Conservation (phyloP, 768 basidiomycete genomes). For the Amanita brunnescens region DNA sequence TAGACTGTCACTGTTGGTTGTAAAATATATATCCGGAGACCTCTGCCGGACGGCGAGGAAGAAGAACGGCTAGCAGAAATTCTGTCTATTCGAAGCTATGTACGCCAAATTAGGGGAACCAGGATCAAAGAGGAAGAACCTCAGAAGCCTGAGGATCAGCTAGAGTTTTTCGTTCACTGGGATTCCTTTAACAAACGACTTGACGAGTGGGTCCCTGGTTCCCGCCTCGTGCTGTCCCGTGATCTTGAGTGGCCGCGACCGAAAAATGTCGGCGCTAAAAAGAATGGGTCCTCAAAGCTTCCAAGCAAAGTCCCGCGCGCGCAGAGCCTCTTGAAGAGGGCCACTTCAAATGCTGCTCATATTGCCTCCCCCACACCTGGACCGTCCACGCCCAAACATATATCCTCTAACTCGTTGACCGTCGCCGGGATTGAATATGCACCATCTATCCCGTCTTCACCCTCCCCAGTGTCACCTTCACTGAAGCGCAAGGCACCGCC, state of each 20-base stretch:
- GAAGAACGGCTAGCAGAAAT: conserved; percentile 96
- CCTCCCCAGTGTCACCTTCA: conserved; percentile 41
- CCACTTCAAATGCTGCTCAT: conserved; percentile 57
- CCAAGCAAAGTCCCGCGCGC: conserved; percentile 58
- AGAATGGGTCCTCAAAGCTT: conserved; percentile 41
- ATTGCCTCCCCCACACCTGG: conserved; percentile 52
- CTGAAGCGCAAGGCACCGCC: conserved; percentile 63
- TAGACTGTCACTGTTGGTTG: conserved; percentile 85
- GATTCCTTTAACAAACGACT: conserved; percentile 98
- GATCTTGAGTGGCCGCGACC: conserved; percentile 97
- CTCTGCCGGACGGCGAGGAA: conserved; percentile 57
- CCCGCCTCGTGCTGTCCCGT: conserved; percentile 71
- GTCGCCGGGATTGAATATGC: conserved; percentile 29
- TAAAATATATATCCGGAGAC: conserved; percentile 88
- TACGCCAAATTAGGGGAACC: conserved; percentile 32
- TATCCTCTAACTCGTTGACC: not conserved
- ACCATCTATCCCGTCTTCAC: conserved; percentile 32
- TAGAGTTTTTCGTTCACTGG: conserved; percentile 98
- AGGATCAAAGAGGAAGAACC: conserved; percentile 32
- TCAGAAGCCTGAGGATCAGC: conserved; percentile 61
- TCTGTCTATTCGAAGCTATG: conserved; percentile 85
- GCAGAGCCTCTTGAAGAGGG: conserved; percentile 55
- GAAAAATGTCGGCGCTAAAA: conserved; percentile 54
- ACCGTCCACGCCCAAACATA: conserved; percentile 36
- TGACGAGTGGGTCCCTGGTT: conserved; percentile 93